These are phyloP conservation scores for Handroanthus guayacan DNA, from an alignment of 257 asterid genomes.

Conservation along the genomic window DNA sequence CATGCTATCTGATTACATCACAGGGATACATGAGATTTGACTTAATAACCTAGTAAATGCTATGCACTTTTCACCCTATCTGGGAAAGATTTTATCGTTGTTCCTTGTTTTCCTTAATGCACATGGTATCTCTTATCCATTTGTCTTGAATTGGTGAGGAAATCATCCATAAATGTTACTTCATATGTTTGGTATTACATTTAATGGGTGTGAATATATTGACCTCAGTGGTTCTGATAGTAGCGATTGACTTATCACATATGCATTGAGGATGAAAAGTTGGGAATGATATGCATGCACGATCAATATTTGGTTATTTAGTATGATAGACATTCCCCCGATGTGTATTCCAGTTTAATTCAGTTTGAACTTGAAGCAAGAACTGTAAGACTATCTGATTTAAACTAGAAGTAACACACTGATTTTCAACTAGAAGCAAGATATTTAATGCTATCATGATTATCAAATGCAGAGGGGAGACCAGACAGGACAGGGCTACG, in stretches of 20 bases:
- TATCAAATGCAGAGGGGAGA: conserved; percentile 81
- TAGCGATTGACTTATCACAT: too few relatives aligned
- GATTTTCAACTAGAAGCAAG: background rate
- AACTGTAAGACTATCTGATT: conserved; percentile 8
- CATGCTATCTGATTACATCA: background rate
- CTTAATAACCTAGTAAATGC: too few relatives aligned
- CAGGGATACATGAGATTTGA: background rate
- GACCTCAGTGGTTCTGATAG: too few relatives aligned
- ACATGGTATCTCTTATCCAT: too few relatives aligned
- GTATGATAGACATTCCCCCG: background rate
- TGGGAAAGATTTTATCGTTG: too few relatives aligned
- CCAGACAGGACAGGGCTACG: conserved; percentile 90
- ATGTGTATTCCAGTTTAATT: conserved; percentile 5
- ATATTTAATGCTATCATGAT: conserved; percentile 21
- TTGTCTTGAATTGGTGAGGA: too few relatives aligned
- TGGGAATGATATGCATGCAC: background rate
- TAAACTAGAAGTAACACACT: background rate
- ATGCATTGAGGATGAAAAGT: too few relatives aligned
- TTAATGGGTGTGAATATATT: too few relatives aligned
- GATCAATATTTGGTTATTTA: background rate
- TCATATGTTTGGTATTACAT: too few relatives aligned
- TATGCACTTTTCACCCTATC: too few relatives aligned
- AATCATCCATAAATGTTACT: too few relatives aligned
- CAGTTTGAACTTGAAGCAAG: background rate
- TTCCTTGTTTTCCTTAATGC: too few relatives aligned